These are phyloP conservation scores for Mallotus nudiflorus DNA, from an alignment of 345 rosid species.

Conservation along the genomic window DNA sequence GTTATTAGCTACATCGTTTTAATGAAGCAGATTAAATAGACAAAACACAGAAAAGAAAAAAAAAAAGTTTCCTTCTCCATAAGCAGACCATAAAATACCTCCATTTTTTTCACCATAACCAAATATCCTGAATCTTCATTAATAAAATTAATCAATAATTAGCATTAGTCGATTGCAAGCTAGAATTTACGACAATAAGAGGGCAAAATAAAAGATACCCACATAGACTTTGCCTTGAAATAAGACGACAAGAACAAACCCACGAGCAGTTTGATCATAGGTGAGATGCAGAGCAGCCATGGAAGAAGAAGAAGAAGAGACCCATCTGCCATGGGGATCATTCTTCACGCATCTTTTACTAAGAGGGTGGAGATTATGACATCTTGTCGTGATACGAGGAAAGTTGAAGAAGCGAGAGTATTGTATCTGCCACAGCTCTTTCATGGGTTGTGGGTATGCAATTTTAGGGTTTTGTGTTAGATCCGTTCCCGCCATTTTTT, in stretches of 20 bases:
- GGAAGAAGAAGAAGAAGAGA: constrained; percentile 22
- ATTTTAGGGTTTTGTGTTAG: constrained; percentile 10
- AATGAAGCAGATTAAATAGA: no score
- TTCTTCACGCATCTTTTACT: background rate
- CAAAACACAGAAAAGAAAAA: no score
- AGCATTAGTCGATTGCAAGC: no score
- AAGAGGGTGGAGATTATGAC: background rate
- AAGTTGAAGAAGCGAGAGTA: constrained; percentile 23
- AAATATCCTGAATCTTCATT: no score
- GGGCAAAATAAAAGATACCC: constrained; percentile 2
- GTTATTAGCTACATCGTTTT: no score
- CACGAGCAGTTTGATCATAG: background rate
- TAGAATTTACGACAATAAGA: background rate
- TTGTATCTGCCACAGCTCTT: constrained; percentile 7
- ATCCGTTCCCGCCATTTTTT: constrained; percentile 17
- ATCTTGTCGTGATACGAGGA: constrained; percentile 4
- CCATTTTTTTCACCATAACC: background rate
- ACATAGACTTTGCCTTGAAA: constrained; percentile 18
- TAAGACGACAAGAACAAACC: constrained; percentile 8
- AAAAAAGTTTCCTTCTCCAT: no score
- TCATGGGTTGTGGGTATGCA: background rate
- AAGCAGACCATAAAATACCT: background rate
- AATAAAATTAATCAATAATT: no score
- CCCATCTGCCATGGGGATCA: constrained; percentile 4
- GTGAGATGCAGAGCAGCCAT: constrained; percentile 17